Conservation (phyloP, 768 basidiomycete species). For the Myochromella boudieri region DNA sequence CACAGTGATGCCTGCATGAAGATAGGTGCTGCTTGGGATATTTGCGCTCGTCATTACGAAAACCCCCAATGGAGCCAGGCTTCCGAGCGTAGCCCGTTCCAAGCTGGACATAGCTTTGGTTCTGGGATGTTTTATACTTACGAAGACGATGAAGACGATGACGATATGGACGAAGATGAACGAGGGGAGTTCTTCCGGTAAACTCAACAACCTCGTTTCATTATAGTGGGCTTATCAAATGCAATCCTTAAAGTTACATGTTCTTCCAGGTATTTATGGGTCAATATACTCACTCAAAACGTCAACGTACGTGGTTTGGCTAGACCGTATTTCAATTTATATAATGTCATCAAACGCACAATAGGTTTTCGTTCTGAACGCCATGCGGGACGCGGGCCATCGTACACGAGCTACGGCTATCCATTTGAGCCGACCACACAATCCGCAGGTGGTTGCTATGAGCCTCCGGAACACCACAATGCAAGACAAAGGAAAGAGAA, state of each 20-base stretch:
- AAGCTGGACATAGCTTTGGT: not conserved
- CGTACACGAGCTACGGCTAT: not conserved
- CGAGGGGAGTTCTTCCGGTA: slow-evolving; percentile 30
- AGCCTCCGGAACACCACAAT: slow-evolving; percentile 20
- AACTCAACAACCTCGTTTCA: slow-evolving; percentile 5
- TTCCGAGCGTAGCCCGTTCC: slow-evolving; percentile 5
- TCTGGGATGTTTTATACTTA: not conserved
- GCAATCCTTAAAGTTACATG: slow-evolving; percentile 27
- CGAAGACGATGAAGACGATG: slow-evolving; percentile 23
- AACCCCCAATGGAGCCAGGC: slow-evolving; percentile 28
- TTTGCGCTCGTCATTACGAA: slow-evolving; percentile 33
- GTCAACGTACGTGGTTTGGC: slow-evolving; percentile 26
- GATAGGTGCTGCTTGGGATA: slow-evolving; percentile 36
- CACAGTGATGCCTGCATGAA: slow-evolving; percentile 20
- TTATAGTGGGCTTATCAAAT: slow-evolving; percentile 5
- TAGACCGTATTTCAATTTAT: not conserved
- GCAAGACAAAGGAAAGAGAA: slow-evolving; percentile 25
- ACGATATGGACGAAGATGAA: slow-evolving; percentile 29
- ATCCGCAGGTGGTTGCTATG: slow-evolving; percentile 19
- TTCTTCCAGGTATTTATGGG: slow-evolving; percentile 31
- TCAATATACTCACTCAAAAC: slow-evolving; percentile 24
- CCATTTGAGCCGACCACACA: slow-evolving; percentile 10
- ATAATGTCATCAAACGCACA: not conserved
- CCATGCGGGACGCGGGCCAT: slow-evolving; percentile 2
- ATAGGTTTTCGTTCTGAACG: slow-evolving; percentile 30